phyloP scores from a whole-genome alignment of 2,329 filamentous ascomycete species.

The Pseudogymnoascus sp. region DNA sequence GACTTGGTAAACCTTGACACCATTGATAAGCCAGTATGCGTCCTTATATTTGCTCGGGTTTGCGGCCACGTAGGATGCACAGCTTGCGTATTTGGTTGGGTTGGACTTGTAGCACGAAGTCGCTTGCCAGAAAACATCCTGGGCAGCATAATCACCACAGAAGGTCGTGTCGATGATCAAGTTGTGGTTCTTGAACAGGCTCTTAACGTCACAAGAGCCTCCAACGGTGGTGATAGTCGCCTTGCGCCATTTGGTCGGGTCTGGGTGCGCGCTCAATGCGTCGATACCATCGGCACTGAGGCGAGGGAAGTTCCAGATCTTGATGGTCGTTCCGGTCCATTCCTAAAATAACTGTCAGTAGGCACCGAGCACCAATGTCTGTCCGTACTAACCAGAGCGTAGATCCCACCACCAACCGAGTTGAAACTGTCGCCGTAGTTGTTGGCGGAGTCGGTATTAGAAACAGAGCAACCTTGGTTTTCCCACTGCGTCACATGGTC shows the following conservation, averaged over 20 bases:
- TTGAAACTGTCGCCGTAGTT: slow-evolving; percentile 26
- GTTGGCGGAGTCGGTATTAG: not conserved
- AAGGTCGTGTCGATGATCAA: slow-evolving; percentile 78
- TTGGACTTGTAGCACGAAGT: slow-evolving; percentile 45
- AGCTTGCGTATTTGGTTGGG: slow-evolving; percentile 50
- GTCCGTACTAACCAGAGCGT: slow-evolving; percentile 44
- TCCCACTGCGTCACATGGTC: slow-evolving; percentile 34
- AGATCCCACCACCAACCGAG: slow-evolving; percentile 37
- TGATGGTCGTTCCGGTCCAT: slow-evolving; percentile 61
- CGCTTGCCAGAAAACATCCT: slow-evolving; percentile 46
- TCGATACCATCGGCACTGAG: slow-evolving; percentile 59
- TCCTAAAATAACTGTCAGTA: slow-evolving; percentile 48
- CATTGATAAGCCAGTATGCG: slow-evolving; percentile 69
- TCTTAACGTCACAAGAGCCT: slow-evolving; percentile 59
- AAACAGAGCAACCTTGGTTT: slow-evolving; percentile 20
- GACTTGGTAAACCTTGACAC: slow-evolving; percentile 54
- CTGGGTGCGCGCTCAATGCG: slow-evolving; percentile 53
- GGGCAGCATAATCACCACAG: slow-evolving; percentile 79
- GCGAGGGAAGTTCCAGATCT: slow-evolving; percentile 68
- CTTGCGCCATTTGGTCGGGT: slow-evolving; percentile 59
- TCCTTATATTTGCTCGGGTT: slow-evolving; percentile 63
- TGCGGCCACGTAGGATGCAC: slow-evolving; percentile 61
- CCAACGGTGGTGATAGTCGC: slow-evolving; percentile 56
- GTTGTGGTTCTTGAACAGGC: slow-evolving; percentile 62
- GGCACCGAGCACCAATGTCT: slow-evolving; percentile 34